Conservation (phyloP, 2,329 filamentous ascomycete species). For the Penicillium brasilianum region DNA sequence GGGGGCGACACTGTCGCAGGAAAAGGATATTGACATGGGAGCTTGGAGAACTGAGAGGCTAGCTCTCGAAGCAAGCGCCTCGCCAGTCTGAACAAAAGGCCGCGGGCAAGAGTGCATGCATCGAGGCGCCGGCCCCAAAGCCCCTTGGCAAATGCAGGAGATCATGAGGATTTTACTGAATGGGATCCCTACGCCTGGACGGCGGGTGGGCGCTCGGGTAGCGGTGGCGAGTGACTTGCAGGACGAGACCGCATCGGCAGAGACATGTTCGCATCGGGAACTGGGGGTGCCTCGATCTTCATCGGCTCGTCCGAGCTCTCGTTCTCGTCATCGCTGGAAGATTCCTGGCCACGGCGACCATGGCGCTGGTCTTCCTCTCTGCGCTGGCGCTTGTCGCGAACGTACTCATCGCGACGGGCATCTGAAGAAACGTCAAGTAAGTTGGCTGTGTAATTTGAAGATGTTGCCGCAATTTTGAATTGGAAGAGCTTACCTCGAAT, state of each 20-base stretch:
- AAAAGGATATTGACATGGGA: background rate
- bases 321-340: conserved; percentile 46
- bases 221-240: conserved; percentile 20
- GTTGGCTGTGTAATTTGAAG: background rate
- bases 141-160: background rate
- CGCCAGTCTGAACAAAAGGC: background rate
- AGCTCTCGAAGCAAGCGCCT: background rate
- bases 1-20: background rate
- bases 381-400: conserved; percentile 44
- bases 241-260: conserved; percentile 27
- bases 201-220: conserved; percentile 17
- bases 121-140: background rate
- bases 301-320: conserved; percentile 37
- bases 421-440: conserved; percentile 35
- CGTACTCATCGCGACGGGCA: conserved; percentile 43
- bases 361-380: conserved; percentile 51
- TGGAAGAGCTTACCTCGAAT: conserved; percentile 69
- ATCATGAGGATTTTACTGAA: background rate
- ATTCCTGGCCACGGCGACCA: conserved; percentile 35
- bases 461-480: background rate
- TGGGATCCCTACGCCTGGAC: conserved; percentile 18
- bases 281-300: conserved; percentile 39
- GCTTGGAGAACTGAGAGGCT: background rate
- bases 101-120: background rate
- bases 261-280: conserved; percentile 18